Conservation (phyloP, 208 protist species). For the Trichomonas tenax region DNA sequence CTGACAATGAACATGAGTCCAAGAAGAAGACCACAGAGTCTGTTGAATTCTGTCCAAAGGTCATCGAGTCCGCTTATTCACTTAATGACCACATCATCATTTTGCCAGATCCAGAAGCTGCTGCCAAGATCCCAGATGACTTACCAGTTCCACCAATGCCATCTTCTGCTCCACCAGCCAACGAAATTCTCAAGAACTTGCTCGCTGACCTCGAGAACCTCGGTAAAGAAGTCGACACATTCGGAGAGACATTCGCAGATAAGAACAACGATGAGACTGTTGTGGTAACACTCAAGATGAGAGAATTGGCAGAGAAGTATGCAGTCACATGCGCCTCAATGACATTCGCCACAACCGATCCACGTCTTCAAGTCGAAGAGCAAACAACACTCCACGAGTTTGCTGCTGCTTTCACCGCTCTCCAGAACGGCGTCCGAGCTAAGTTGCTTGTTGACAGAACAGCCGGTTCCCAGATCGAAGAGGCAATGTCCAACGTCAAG, state of each 20-base stretch:
- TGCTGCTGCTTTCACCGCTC: background rate
- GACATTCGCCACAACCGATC: background rate
- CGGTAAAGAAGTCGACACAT: background rate
- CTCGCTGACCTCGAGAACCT: background rate
- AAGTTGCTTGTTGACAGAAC: background rate
- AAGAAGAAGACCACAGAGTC: background rate
- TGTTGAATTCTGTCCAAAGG: background rate
- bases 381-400: background rate
- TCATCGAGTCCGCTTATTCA: background rate
- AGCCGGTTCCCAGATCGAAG: background rate
- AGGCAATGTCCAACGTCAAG: background rate
- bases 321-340: background rate
- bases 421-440: background rate
- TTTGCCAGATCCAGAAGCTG: background rate
- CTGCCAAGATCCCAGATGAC: background rate
- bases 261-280: background rate
- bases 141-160: background rate
- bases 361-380: background rate
- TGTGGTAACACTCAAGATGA: background rate
- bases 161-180: too few species aligned
- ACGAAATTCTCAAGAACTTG: background rate
- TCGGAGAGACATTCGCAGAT: background rate
- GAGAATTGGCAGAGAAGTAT: background rate
- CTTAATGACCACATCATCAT: background rate
- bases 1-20: background rate